phyloP scores from a whole-genome alignment of 305 asterid genomes.

The Ilex paraguariensis region DNA sequence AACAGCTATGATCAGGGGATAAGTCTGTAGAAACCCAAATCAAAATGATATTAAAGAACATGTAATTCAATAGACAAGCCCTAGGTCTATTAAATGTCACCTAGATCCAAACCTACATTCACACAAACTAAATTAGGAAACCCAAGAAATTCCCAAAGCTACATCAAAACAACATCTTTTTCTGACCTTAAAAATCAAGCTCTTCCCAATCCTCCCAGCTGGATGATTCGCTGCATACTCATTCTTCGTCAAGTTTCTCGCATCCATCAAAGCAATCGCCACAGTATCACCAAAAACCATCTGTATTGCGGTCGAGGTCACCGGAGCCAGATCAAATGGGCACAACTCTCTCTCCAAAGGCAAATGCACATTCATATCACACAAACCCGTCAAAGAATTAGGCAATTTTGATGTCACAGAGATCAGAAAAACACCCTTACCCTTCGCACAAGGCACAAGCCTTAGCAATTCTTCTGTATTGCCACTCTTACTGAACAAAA shows the following conservation, averaged over 20 bases:
- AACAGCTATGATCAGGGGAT: too few relatives aligned
- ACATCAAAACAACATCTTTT: neutral
- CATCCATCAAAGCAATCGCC: slow-evolving; percentile 80
- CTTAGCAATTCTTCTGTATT: slow-evolving; percentile 57
- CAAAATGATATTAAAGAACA: too few relatives aligned
- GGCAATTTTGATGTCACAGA: slow-evolving; percentile 74
- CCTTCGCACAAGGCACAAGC: slow-evolving; percentile 62
- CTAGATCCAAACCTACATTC: too few relatives aligned
- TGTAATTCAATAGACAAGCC: too few relatives aligned
- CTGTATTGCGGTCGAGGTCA: slow-evolving; percentile 90
- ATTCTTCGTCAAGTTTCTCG: slow-evolving; percentile 69
- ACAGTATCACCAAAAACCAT: slow-evolving; percentile 96
- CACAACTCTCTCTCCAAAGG: slow-evolving; percentile 82
- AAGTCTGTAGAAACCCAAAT: too few relatives aligned
- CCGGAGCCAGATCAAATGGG: slow-evolving; percentile 93
- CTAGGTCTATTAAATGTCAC: too few relatives aligned
- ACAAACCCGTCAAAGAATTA: slow-evolving; percentile 47
- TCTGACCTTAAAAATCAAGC: slow-evolving; percentile 76
- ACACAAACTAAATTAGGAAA: too few relatives aligned
- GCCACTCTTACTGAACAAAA: slow-evolving; percentile 90
- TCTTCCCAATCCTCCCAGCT: slow-evolving; percentile 88
- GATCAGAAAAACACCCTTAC: slow-evolving; percentile 73
- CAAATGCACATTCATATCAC: slow-evolving; percentile 85
- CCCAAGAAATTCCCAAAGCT: too few relatives aligned
- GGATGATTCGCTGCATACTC: slow-evolving; percentile 52